phyloP scores from a whole-genome alignment of 768 basidiomycete species.

The Tulasnella sp. region DNA sequence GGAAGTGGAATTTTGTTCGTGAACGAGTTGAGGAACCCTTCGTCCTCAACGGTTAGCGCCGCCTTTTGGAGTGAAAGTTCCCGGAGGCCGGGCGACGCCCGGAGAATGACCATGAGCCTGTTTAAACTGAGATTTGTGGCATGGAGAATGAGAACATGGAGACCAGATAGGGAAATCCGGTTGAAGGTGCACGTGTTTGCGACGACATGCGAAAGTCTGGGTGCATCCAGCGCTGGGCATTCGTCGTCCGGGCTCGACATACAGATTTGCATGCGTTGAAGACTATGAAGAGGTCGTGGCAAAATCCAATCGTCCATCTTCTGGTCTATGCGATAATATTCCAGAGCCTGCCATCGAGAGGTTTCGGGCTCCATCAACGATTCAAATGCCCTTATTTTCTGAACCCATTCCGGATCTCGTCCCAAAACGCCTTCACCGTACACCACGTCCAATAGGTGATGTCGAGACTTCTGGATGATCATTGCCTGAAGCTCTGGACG shows the following conservation, averaged over 20 bases:
- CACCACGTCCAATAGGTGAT: neutral
- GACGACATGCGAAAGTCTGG: neutral
- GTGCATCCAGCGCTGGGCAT: neutral
- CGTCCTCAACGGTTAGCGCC: neutral
- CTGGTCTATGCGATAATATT: neutral
- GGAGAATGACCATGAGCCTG: neutral
- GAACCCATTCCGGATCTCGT: neutral
- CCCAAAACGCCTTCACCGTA: neutral
- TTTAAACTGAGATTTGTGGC: neutral
- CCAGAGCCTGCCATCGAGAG: neutral
- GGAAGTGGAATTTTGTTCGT: neutral
- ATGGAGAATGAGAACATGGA: neutral
- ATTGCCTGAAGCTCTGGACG: neutral
- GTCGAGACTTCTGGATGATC: neutral
- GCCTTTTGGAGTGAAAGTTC: neutral
- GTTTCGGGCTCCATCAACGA: neutral
- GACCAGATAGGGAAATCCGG: neutral
- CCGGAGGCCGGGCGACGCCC: neutral
- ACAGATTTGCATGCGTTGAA: neutral
- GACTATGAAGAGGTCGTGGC: neutral
- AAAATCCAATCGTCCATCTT: neutral
- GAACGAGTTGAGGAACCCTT: neutral
- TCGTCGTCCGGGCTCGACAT: neutral
- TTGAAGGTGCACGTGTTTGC: neutral
- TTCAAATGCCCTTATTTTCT: neutral